phyloP scores from a whole-genome alignment of 1,139 yeast species.

The Yamadazyma mexicana region DNA sequence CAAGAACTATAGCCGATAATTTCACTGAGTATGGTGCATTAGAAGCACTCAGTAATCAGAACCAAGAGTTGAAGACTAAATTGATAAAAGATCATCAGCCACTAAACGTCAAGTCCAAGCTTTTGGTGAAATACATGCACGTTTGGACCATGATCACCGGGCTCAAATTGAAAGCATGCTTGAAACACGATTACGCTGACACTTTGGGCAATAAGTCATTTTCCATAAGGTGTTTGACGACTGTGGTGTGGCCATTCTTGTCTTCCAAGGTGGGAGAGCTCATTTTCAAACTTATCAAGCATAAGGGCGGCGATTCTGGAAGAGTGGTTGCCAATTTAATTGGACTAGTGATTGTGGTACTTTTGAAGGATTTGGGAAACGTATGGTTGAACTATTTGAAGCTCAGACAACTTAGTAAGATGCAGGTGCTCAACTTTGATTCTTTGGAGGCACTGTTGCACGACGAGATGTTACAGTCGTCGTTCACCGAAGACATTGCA shows the following conservation, averaged over 20 bases:
- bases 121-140: slow-evolving; percentile 13
- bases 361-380: slow-evolving; percentile 34
- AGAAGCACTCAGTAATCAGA: slow-evolving; percentile 23
- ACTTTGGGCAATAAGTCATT: slow-evolving; percentile 25
- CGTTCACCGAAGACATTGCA: neutral
- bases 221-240: slow-evolving; percentile 30
- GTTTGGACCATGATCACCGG: slow-evolving; percentile 16
- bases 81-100: slow-evolving; percentile 7
- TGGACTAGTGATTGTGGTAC: slow-evolving; percentile 34
- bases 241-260: slow-evolving; percentile 42
- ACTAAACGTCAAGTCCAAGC: slow-evolving; percentile 1
- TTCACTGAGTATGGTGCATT: slow-evolving; percentile 20
- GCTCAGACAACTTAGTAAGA: slow-evolving; percentile 23
- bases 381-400: slow-evolving; percentile 30
- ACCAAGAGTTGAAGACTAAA: slow-evolving; percentile 11
- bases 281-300: slow-evolving; percentile 16
- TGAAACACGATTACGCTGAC: slow-evolving; percentile 36
- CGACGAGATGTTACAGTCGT: neutral
- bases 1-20: slow-evolving; percentile 39
- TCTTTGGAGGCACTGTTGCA: neutral
- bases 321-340: slow-evolving; percentile 23
- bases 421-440: slow-evolving; percentile 18
- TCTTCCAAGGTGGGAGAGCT: slow-evolving; percentile 35
- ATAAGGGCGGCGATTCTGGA: slow-evolving; percentile 2
- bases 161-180: slow-evolving; percentile 31